Evolutionary conservation across 257 asterid genomes (phyloP).

Genomic region (Ehretia macrophylla): DNA sequence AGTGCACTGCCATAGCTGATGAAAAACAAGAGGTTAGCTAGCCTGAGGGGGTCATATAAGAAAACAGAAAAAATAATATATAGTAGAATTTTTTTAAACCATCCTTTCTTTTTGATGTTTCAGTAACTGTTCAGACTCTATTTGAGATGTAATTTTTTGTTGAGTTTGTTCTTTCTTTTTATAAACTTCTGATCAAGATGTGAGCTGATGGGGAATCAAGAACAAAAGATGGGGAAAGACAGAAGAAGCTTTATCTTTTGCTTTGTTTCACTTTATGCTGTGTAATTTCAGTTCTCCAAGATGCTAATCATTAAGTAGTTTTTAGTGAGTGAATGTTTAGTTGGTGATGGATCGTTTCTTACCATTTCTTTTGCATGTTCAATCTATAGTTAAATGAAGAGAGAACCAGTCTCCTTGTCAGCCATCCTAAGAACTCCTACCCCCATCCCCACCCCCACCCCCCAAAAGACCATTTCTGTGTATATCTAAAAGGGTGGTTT

Average conservation of each 20-base stretch:
- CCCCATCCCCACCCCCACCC: too few species aligned
- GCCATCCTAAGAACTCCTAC: too few species aligned
- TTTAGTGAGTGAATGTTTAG: conserved; percentile 1
- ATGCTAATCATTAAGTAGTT: not conserved
- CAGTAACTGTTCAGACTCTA: not conserved
- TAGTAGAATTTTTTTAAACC: conserved; percentile 2
- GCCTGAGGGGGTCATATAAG: conserved; percentile 6
- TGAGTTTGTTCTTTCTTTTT: conserved; percentile 4
- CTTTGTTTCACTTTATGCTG: not conserved
- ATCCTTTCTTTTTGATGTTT: conserved; percentile 5
- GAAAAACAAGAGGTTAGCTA: conserved; percentile 5
- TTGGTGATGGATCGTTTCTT: conserved; percentile 5
- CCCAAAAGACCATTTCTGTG: too few species aligned
- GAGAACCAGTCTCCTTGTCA: too few species aligned
- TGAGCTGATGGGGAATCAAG: not conserved
- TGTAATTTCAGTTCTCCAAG: not conserved
- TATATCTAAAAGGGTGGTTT: too few species aligned
- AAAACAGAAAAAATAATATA: conserved; percentile 3
- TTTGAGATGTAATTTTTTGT: not conserved
- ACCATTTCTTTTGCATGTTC: conserved; percentile 3
- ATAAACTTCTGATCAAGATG: conserved; percentile 7
- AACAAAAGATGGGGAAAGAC: not conserved
- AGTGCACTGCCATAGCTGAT: conserved; percentile 40
- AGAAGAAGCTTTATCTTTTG: not conserved
- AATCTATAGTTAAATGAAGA: too few species aligned